A percentile compares a stretch with the other conserved stretches of the same genome.
Evolutionary conservation across 441 rosid genomes (phyloP).

Genomic region (Codiaeum variegatum): DNA sequence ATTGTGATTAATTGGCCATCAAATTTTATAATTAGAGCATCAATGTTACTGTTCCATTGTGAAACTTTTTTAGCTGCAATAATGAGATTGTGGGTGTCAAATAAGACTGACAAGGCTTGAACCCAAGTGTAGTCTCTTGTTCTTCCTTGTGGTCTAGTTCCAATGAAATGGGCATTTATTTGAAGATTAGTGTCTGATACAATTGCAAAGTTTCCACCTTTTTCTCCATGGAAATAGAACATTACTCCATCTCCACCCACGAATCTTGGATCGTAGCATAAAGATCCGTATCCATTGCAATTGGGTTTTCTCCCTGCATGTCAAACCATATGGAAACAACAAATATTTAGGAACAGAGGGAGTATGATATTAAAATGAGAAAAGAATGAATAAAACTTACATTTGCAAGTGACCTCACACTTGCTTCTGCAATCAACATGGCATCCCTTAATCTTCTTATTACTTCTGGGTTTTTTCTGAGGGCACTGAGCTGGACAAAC

Average conservation of each 20-base stretch:
- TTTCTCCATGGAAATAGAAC: constrained; percentile 92
- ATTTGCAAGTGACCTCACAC: constrained; percentile 78
- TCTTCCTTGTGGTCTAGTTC: constrained; percentile 70
- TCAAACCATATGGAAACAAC: too few relatives aligned
- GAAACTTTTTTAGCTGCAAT: constrained; percentile 55
- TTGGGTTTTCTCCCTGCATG: constrained; percentile 67
- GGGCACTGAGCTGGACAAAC: constrained; percentile 77
- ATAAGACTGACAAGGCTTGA: constrained; percentile 66
- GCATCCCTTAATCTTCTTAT: constrained; percentile 66
- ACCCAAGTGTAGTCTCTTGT: constrained; percentile 90
- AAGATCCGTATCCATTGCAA: constrained; percentile 71
- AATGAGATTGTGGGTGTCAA: constrained; percentile 55
- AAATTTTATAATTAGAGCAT: constrained; percentile 47
- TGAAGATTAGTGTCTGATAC: constrained; percentile 72
- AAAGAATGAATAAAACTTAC: constrained; percentile 32
- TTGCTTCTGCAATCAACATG: constrained; percentile 61
- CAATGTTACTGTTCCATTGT: constrained; percentile 48
- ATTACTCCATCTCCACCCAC: constrained; percentile 82
- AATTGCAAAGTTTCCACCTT: constrained; percentile 76
- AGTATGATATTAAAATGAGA: background rate
- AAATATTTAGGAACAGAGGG: too few relatives aligned
- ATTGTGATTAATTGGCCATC: constrained; percentile 40
- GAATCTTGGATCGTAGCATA: constrained; percentile 84
- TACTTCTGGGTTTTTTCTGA: constrained; percentile 52
- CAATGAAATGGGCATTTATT: constrained; percentile 87